Evolutionary conservation across 306 rosid genomes (phyloP).

Genomic region (Quercus dentata): DNA sequence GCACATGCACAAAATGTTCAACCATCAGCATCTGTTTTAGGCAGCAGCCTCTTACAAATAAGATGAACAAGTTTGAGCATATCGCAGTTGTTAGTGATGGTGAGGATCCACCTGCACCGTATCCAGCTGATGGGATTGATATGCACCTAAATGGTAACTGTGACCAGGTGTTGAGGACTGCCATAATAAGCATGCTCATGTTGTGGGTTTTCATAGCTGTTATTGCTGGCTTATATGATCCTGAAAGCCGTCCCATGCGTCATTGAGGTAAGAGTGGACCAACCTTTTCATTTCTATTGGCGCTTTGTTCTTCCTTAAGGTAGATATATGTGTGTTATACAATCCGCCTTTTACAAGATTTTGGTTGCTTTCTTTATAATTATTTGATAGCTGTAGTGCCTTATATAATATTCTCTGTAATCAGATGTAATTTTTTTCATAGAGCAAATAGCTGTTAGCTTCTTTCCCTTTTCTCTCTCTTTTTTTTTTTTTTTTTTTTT

Average conservation of each 20-base stretch:
- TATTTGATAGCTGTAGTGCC: no score
- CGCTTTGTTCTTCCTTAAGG: neutral
- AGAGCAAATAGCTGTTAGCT: no score
- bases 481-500: no score
- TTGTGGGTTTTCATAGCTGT: constrained; percentile 66
- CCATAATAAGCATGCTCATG: constrained; percentile 55
- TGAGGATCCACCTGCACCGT: constrained; percentile 18
- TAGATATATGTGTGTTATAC: neutral
- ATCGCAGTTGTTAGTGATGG: constrained; percentile 16
- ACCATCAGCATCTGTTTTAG: constrained; percentile 25
- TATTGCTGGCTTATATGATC: constrained; percentile 49
- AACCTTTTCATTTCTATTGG: neutral
- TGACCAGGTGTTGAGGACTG: constrained; percentile 62
- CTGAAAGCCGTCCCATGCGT: constrained; percentile 29
- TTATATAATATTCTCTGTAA: neutral
- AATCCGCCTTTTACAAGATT: neutral
- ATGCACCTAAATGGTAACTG: constrained; percentile 22
- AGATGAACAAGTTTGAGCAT: constrained; percentile 29
- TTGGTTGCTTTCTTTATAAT: neutral
- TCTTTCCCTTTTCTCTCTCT: no score
- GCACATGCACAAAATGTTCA: constrained; percentile 69
- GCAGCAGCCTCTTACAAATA: constrained; percentile 30
- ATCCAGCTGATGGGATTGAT: constrained; percentile 38
- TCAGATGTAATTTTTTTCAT: neutral
- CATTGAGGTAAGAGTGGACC: constrained; percentile 12